Evolutionary conservation across 176 grass and related monocot species (phyloP), one percentile per base, ranked within the genome.

Genomic region (Rhynchospora tenuis): DNA sequence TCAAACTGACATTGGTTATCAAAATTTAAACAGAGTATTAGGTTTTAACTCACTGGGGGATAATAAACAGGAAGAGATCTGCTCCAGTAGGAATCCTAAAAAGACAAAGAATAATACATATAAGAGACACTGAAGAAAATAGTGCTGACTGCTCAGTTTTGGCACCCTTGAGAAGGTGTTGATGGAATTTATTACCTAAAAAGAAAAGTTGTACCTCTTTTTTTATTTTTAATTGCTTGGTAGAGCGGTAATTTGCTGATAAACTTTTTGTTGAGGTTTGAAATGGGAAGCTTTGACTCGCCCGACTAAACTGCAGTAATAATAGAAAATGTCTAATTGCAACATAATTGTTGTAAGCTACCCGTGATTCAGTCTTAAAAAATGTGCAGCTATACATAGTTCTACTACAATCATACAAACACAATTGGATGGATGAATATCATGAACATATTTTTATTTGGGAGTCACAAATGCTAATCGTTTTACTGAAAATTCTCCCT

Each of bases 31-130:
- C 0, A 46, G 16, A 46, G 3, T 20, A n/a, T 6, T 9, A 73
- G 43, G 44, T 22, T 47, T 16, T 16, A 73, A 92, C 91, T 89
- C 75, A 99, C 96, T 83, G 82, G 83, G 48, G 62, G 74, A 22
- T 76, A 84, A 19, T 87, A 84, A 14, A 76, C 56, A 64, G 83
- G 83, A 47, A 73, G 20, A 11, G 84, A 65, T 86, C 55, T 81
- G 65, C 78, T 90, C 88, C 84, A 89, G 83, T 19, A 60, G 45
- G 84, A 85, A 92, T 75, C 86, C 93, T 99, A 84, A 27, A 27
- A 69, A 82, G 6, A 85, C 74, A 57, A 82, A 52, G 54, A 84
- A 17, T 1, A 42, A 85, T 70, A 78, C 44, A 22, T 17, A 86
- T 83, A 77, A 83, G 72, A 46, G 60, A 48, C 10, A 9, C 38